These are phyloP conservation scores for Collybiopsis confluens DNA, from an alignment of 768 basidiomycete genomes.

Conservation along the genomic window DNA sequence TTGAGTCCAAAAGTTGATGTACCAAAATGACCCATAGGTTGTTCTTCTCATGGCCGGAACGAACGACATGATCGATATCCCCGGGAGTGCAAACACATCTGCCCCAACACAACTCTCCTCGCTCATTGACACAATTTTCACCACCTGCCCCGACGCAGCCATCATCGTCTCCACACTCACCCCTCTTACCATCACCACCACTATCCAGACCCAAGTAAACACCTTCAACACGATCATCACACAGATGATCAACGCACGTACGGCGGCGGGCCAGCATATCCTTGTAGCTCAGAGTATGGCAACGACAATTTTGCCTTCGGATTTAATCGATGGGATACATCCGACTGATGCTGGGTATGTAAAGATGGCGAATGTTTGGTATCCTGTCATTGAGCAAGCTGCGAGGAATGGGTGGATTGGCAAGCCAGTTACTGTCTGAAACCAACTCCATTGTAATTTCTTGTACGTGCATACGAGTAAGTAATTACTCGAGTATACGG, in stretches of 20 bases:
- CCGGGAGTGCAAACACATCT: neutral
- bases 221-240: constrained; percentile 9
- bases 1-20: too few relatives aligned
- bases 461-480: too few relatives aligned
- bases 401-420: constrained; percentile 14
- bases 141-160: constrained; percentile 10
- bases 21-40: too few relatives aligned
- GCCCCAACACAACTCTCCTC: constrained; percentile 4
- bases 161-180: constrained; percentile 11
- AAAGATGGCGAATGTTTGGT: constrained; percentile 14
- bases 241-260: constrained; percentile 6
- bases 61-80: constrained; percentile 10
- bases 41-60: constrained; percentile 16
- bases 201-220: constrained; percentile 4
- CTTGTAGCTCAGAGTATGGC: too few relatives aligned
- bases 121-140: constrained; percentile 9
- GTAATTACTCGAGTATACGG: too few relatives aligned
- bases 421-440: too few relatives aligned
- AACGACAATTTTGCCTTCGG: constrained; percentile 2
- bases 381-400: constrained; percentile 11
- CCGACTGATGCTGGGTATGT: constrained; percentile 13
- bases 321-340: constrained; percentile 12
- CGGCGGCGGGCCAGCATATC: constrained; percentile 12
- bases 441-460: too few relatives aligned
- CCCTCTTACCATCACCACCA: constrained; percentile 3